Conservation (phyloP, 495 filamentous ascomycete genomes). For the Xylaria castorea region DNA sequence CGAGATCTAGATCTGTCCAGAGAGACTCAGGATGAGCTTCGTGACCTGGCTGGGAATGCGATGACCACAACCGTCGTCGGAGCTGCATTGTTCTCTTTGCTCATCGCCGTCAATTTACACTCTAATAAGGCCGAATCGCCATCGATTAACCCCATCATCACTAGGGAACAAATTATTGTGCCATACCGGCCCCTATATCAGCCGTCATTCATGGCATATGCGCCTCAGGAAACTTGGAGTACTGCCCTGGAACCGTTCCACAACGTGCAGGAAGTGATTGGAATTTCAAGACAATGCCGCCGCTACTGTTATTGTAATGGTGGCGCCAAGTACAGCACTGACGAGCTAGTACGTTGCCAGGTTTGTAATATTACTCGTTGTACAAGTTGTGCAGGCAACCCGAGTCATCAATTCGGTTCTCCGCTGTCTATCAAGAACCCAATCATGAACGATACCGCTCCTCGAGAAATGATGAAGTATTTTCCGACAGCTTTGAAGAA, state of each 20-base stretch:
- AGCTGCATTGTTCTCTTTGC: slow-evolving; percentile 58
- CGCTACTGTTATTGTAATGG: slow-evolving; percentile 46
- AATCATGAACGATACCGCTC: slow-evolving; percentile 22
- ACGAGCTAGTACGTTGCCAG: slow-evolving; percentile 30
- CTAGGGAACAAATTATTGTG: not conserved
- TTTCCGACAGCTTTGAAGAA: slow-evolving; percentile 30
- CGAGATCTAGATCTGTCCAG: slow-evolving; percentile 65
- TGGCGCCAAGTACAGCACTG: slow-evolving; percentile 39
- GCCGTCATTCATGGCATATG: not conserved
- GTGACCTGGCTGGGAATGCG: slow-evolving; percentile 82
- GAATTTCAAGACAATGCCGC: slow-evolving; percentile 29
- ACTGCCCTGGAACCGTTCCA: not conserved
- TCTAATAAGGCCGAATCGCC: slow-evolving; percentile 16
- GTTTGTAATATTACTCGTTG: slow-evolving; percentile 35
- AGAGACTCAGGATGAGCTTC: slow-evolving; percentile 69
- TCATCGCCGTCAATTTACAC: slow-evolving; percentile 41
- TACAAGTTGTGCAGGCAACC: slow-evolving; percentile 45
- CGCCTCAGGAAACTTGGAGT: not conserved
- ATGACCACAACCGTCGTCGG: slow-evolving; percentile 82
- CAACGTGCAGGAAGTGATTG: not conserved
- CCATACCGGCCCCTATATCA: slow-evolving; percentile 16
- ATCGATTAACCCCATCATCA: not conserved
- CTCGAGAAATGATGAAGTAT: slow-evolving; percentile 27
- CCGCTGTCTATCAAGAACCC: not conserved
- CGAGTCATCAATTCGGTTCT: slow-evolving; percentile 36